Conservation (phyloP, 768 basidiomycete genomes). For the Hypholoma fasciculare region DNA sequence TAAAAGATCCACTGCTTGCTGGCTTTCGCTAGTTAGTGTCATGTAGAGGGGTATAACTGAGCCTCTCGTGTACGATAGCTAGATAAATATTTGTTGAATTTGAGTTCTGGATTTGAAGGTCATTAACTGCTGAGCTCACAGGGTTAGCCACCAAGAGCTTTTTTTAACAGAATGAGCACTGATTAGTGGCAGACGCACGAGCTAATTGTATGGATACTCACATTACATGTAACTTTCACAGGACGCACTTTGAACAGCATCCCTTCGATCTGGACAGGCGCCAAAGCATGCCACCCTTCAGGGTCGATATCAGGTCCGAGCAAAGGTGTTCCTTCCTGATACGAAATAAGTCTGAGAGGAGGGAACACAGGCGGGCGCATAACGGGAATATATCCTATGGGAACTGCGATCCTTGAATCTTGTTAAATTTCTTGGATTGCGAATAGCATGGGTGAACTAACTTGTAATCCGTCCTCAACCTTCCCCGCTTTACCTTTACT, state of each 20-base stretch:
- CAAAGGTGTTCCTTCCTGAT: slow-evolving; percentile 33
- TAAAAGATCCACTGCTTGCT: slow-evolving; percentile 34
- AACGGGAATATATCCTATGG: not conserved
- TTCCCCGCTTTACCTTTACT: not conserved
- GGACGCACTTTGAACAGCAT: slow-evolving; percentile 11
- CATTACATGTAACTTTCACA: not conserved
- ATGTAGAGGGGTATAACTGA: slow-evolving; percentile 36
- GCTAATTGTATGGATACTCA: not conserved
- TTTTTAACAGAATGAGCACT: not conserved
- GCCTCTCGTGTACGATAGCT: slow-evolving; percentile 44
- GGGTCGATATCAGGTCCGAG: slow-evolving; percentile 38
- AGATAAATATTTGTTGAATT: not conserved
- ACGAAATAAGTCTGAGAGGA: slow-evolving; percentile 33
- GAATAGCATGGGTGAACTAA: not conserved
- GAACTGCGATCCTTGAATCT: not conserved
- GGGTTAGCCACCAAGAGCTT: not conserved
- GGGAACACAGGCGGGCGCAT: slow-evolving; percentile 30
- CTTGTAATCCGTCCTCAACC: not conserved
- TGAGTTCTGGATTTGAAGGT: not conserved
- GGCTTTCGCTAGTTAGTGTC: slow-evolving; percentile 27
- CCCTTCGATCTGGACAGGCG: slow-evolving; percentile 28
- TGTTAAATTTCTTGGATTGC: not conserved
- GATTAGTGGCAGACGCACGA: not conserved
- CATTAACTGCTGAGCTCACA: not conserved
- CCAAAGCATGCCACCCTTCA: slow-evolving; percentile 36